phyloP scores from a whole-genome alignment of 164 flowering plant genomes.

The Macadamia tetraphylla region DNA sequence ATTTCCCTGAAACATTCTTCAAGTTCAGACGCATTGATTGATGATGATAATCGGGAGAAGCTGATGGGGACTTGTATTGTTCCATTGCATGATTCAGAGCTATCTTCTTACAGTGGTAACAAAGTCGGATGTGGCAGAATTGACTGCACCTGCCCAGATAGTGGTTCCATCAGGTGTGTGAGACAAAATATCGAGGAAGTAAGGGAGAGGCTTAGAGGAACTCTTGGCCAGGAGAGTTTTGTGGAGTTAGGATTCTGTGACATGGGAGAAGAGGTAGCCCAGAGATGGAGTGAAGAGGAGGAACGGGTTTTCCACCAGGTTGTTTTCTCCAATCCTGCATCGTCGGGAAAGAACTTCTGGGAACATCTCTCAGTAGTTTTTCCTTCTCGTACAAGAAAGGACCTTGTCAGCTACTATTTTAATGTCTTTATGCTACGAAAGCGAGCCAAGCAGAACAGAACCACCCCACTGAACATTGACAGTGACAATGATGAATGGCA shows the following conservation, averaged over 20 bases:
- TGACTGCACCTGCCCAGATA: constrained; percentile 53
- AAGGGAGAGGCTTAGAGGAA: constrained; percentile 34
- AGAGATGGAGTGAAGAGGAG: constrained; percentile 62
- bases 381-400: constrained; percentile 44
- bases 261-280: constrained; percentile 68
- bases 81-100: constrained; percentile 38
- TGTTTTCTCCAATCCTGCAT: constrained; percentile 50
- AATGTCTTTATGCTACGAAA: constrained; percentile 74
- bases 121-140: constrained; percentile 28
- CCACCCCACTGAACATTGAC: constrained; percentile 33
- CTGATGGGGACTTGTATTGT: constrained; percentile 48
- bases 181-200: constrained; percentile 57
- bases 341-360: constrained; percentile 61
- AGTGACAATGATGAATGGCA: constrained; percentile 77
- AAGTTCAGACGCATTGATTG: background rate
- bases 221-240: constrained; percentile 44
- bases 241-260: constrained; percentile 49
- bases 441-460: constrained; percentile 66
- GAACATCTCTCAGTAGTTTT: constrained; percentile 30
- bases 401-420: constrained; percentile 72
- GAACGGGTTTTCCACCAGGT: constrained; percentile 49
- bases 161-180: constrained; percentile 60
- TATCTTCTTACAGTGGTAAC: constrained; percentile 1
- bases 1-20: background rate
- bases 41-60: constrained; percentile 13